A percentile compares a stretch with the other conserved stretches of the same genome.
Evolutionary conservation across 768 basidiomycete species (phyloP).

Genomic region (Trametes punicea): DNA sequence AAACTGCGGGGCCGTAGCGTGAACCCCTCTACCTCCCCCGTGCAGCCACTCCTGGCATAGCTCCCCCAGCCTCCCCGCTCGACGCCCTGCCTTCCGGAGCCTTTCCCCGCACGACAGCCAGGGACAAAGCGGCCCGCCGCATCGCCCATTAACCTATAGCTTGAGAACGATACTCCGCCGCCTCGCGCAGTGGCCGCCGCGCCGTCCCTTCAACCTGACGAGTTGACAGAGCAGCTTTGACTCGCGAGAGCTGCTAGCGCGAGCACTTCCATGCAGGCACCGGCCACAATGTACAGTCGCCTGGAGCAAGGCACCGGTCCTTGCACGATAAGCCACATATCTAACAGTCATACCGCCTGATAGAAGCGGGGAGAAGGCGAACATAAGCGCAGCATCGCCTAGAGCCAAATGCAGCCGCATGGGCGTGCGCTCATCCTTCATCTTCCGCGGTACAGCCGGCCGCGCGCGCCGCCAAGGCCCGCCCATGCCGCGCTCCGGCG

Average conservation of each 20-base stretch:
- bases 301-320: too few relatives aligned
- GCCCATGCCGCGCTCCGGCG: neutral
- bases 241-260: neutral
- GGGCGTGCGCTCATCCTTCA: neutral
- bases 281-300: neutral
- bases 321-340: neutral
- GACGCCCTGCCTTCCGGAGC: neutral
- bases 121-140: neutral
- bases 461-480: constrained; percentile 5
- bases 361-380: neutral
- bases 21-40: neutral
- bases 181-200: neutral
- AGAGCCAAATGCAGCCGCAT: neutral
- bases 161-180: neutral
- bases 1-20: constrained; percentile 5
- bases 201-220: neutral
- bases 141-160: neutral
- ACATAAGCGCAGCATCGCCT: neutral
- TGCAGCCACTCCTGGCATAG: neutral
- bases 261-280: neutral
- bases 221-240: neutral
- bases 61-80: too few relatives aligned
- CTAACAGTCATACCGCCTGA: neutral
- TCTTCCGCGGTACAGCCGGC: neutral
- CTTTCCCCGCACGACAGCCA: neutral